A percentile compares a stretch with the other conserved stretches of the same genome.
Evolutionary conservation across 768 basidiomycete species (phyloP).

Genomic region (Boletus pseudo-olivaceus): DNA sequence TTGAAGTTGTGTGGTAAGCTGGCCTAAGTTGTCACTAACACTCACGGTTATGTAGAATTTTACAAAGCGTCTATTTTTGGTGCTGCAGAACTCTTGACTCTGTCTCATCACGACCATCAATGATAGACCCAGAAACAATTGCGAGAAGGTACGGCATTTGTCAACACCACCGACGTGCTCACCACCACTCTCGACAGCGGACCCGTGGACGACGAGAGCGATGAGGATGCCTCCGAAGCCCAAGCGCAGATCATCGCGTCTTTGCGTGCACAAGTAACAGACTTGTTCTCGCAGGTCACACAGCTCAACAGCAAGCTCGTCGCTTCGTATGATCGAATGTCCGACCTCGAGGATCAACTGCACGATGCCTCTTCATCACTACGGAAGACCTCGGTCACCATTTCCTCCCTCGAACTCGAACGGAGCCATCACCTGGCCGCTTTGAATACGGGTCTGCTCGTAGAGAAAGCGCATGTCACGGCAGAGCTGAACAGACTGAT

Average conservation of each 20-base stretch:
- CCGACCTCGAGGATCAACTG: conserved; percentile 87
- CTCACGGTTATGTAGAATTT: conserved; percentile 17
- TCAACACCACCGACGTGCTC: conserved; percentile 1
- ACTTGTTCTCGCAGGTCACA: conserved; percentile 85
- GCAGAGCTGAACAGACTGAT: conserved; percentile 89
- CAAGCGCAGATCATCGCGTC: conserved; percentile 81
- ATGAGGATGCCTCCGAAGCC: conserved; percentile 50
- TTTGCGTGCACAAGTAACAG: conserved; percentile 75
- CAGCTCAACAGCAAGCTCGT: conserved; percentile 93
- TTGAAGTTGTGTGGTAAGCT: neutral
- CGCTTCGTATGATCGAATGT: conserved; percentile 84
- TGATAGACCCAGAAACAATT: conserved; percentile 9
- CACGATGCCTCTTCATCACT: conserved; percentile 62
- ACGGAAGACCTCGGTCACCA: conserved; percentile 58
- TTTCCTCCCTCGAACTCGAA: conserved; percentile 81
- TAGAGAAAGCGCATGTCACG: conserved; percentile 89
- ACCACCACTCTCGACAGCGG: conserved; percentile 1
- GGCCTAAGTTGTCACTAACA: neutral
- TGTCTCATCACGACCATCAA: conserved; percentile 3
- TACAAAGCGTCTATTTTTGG: neutral
- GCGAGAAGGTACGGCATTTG: conserved; percentile 13
- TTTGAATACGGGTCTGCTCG: conserved; percentile 85
- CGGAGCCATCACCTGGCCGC: conserved; percentile 84
- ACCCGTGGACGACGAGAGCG: conserved; percentile 15
- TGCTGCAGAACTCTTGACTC: neutral